Conservation (phyloP, 192 early-diverging fungal genomes). For the Dispira simplex region DNA sequence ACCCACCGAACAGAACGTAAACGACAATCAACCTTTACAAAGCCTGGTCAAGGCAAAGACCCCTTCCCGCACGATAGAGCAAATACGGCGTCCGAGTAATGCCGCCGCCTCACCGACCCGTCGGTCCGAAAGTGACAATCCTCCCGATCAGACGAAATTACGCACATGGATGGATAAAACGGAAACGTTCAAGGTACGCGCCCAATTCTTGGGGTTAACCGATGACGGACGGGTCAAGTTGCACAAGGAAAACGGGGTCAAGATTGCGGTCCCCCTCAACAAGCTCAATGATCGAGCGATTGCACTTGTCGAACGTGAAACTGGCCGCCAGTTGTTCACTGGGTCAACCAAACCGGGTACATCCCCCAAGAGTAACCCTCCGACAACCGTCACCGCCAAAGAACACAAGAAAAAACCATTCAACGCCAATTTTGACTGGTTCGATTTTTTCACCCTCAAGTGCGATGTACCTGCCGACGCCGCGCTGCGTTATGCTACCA, state of each 20-base stretch:
- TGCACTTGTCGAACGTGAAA: slow-evolving; percentile 31
- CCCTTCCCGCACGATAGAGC: neutral
- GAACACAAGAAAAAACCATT: neutral
- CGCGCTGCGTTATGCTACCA: slow-evolving; percentile 62
- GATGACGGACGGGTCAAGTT: slow-evolving; percentile 77
- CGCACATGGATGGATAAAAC: slow-evolving; percentile 89
- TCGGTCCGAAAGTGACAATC: slow-evolving; percentile 14
- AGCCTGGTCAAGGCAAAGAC: neutral
- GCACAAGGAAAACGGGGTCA: slow-evolving; percentile 91
- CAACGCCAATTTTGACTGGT: slow-evolving; percentile 85
- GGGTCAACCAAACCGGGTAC: slow-evolving; percentile 5
- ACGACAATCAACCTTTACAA: neutral
- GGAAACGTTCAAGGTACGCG: slow-evolving; percentile 85
- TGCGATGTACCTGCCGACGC: slow-evolving; percentile 55
- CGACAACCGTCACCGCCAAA: too few relatives aligned
- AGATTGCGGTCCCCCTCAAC: slow-evolving; percentile 78
- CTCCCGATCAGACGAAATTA: slow-evolving; percentile 44
- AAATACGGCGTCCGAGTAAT: neutral
- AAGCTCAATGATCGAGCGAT: slow-evolving; percentile 49
- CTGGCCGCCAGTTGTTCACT: slow-evolving; percentile 23
- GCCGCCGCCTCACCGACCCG: neutral
- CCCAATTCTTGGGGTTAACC: slow-evolving; percentile 58
- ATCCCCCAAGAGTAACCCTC: too few relatives aligned
- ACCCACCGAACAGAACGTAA: neutral
- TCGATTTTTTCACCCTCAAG: slow-evolving; percentile 71